Conservation (phyloP, 345 rosid species). For the Anacardium occidentale region DNA sequence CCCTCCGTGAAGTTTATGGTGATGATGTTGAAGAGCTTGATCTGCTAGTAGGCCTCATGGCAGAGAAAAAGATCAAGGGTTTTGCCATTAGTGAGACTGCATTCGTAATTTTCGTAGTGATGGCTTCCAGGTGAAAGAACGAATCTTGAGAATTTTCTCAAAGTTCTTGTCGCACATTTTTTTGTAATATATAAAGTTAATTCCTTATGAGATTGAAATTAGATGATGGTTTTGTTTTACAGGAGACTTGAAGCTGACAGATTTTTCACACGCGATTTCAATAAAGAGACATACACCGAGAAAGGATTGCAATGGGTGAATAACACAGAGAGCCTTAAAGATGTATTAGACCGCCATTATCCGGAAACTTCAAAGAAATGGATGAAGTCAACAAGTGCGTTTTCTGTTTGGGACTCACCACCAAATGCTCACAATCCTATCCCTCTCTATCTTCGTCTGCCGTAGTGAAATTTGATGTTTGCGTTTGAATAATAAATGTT, state of each 20-base stretch:
- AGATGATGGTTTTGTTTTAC: background rate
- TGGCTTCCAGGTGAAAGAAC: constrained; percentile 51
- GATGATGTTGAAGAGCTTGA: constrained; percentile 56
- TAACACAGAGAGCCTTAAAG: constrained; percentile 44
- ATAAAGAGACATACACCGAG: constrained; percentile 47
- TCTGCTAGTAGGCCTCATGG: constrained; percentile 54
- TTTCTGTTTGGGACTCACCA: constrained; percentile 61
- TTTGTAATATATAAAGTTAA: too few species aligned
- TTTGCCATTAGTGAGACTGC: constrained; percentile 71
- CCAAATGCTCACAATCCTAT: constrained; percentile 24
- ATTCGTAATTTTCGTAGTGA: constrained; percentile 42
- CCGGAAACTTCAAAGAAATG: constrained; percentile 47
- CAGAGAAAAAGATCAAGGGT: constrained; percentile 66
- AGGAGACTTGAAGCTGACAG: constrained; percentile 67
- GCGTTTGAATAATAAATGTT: too few species aligned
- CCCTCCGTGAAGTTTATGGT: constrained; percentile 46
- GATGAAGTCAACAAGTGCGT: constrained; percentile 62
- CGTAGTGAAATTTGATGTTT: constrained; percentile 11
- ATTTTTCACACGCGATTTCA: constrained; percentile 55
- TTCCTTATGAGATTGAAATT: too few species aligned
- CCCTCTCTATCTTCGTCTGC: constrained; percentile 53
- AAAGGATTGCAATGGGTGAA: constrained; percentile 63
- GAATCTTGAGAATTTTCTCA: too few species aligned
- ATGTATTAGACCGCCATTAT: constrained; percentile 54
- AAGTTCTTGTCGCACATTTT: too few species aligned